phyloP scores from a whole-genome alignment of 1,139 yeast genomes.

The Hemisphaericaspora lyxosophila region DNA sequence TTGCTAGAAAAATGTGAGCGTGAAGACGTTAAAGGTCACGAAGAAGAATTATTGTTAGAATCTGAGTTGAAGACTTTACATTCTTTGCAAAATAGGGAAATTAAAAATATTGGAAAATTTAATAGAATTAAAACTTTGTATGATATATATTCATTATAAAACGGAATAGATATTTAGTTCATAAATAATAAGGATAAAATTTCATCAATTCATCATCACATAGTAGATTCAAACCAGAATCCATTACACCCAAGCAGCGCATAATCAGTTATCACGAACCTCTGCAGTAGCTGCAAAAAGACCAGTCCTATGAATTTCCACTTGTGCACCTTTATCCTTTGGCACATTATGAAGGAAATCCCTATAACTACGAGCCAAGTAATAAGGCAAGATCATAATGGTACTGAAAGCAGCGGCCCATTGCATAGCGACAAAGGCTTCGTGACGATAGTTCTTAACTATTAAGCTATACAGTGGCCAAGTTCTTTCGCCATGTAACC shows the following conservation, averaged over 20 bases:
- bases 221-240: too few species aligned
- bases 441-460: slow-evolving; percentile 5
- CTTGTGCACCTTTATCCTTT: slow-evolving; percentile 14
- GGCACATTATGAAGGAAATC: slow-evolving; percentile 13
- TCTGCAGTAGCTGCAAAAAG: not conserved
- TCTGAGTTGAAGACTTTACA: slow-evolving; percentile 74
- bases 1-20: slow-evolving; percentile 79
- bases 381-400: slow-evolving; percentile 13
- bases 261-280: not conserved
- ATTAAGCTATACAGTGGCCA: slow-evolving; percentile 12
- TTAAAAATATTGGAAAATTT: slow-evolving; percentile 52
- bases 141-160: slow-evolving; percentile 12
- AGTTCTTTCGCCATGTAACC: slow-evolving; percentile 9
- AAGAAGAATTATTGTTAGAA: slow-evolving; percentile 68
- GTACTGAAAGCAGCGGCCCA: slow-evolving; percentile 11
- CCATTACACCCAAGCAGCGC: not conserved
- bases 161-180: too few species aligned
- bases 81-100: slow-evolving; percentile 57
- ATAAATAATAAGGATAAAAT: too few species aligned
- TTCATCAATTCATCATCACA: not conserved
- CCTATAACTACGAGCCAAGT: slow-evolving; percentile 6
- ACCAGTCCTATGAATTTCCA: slow-evolving; percentile 1
- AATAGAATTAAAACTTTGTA: slow-evolving; percentile 39
- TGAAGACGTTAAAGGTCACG: slow-evolving; percentile 86
- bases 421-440: slow-evolving; percentile 5